Base-by-base conservation (phyloP, 108 stramenopile genomes). In the Nitzschia sp. region DNA sequence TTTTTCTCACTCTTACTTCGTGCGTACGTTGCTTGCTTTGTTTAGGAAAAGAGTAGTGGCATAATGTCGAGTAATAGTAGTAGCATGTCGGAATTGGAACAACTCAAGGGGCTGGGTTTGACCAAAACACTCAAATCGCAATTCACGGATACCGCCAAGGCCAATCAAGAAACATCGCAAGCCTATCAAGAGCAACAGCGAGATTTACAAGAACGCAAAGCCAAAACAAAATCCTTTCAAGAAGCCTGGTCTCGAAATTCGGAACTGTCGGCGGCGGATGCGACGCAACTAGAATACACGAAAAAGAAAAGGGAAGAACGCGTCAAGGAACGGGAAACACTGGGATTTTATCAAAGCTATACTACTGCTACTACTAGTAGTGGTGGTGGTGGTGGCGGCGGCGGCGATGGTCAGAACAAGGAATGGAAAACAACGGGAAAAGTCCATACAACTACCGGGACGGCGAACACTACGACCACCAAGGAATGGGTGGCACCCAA, bases 321-420 rank as follows among this genome's bases (percentile, higher is more conserved):
- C 8, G 4, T 19, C 4, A 50, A 50, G 19, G 21, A 50, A 50
- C 48, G 48, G 4, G 48, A 50, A 22, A n/a, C 48, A 16, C 5
- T 50, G 48, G 48, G 48, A 50, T 50, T n/a, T 50, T 50, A 50
- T 22, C 48, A 50, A 50, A 50, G 21, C 21, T 41, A 41, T 13
- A 41, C 6, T 6, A 41, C 11, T 41, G 38, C 11, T 41, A 41
- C 38, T 13, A 41, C 38, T 41, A 13, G 13, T 41, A 41, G 38
- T 41, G n/a, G n/a, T n/a, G 9, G 9, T 41, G 9, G 38, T 6
- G 38, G 38, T 9, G 38, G 13, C 6, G 38, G 38, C 9, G 13
- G 9, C 9, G 38, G 13, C 6, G 38, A 13, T 9, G 38, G 13
- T 9, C 38, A 41, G 13, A 41, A 13, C 13, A 41, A 41, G 38